Conservation (phyloP, 192 early-diverging fungal species). For the Cladochytrium replicatum region DNA sequence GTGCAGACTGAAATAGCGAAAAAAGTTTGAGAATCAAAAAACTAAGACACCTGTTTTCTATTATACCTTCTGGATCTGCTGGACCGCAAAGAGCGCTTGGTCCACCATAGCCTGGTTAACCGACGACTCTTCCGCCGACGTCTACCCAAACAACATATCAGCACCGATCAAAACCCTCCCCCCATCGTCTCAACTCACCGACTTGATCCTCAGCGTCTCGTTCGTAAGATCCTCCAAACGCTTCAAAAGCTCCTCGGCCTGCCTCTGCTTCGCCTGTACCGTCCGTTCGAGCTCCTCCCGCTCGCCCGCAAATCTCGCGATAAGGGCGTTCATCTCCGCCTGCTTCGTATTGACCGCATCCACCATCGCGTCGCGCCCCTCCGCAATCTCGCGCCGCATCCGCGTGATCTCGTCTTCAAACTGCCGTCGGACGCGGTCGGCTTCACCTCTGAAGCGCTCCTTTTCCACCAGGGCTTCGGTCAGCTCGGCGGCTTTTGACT, state of each 20-base stretch:
- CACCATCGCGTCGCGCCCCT: constrained; percentile 62
- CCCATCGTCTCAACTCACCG: too few species aligned
- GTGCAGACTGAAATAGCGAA: constrained; percentile 4
- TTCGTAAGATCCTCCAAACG: constrained; percentile 11
- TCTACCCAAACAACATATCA: too few species aligned
- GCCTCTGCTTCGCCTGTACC: constrained; percentile 17
- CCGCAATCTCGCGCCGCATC: constrained; percentile 67
- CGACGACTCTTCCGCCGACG: constrained; percentile 36
- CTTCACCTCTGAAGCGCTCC: constrained; percentile 71
- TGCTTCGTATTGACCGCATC: constrained; percentile 73
- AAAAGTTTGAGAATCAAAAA: constrained; percentile 1
- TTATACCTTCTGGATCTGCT: constrained; percentile 44
- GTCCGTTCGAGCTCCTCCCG: constrained; percentile 64
- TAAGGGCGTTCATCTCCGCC: constrained; percentile 70
- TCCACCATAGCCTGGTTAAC: constrained; percentile 42
- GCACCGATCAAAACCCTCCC: too few species aligned
- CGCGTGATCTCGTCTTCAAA: constrained; percentile 77
- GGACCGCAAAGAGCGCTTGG: constrained; percentile 40
- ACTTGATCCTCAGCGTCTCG: constrained; percentile 12
- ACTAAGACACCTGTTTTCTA: not conserved
- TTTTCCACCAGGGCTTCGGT: constrained; percentile 88
- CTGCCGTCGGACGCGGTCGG: constrained; percentile 64
- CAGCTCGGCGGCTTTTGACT: constrained; percentile 32
- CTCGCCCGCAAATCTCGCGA: constrained; percentile 73
- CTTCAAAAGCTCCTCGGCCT: constrained; percentile 13